Base-by-base conservation (phyloP, 805 yeast genomes). In the Yarrowia keelungensis region DNA sequence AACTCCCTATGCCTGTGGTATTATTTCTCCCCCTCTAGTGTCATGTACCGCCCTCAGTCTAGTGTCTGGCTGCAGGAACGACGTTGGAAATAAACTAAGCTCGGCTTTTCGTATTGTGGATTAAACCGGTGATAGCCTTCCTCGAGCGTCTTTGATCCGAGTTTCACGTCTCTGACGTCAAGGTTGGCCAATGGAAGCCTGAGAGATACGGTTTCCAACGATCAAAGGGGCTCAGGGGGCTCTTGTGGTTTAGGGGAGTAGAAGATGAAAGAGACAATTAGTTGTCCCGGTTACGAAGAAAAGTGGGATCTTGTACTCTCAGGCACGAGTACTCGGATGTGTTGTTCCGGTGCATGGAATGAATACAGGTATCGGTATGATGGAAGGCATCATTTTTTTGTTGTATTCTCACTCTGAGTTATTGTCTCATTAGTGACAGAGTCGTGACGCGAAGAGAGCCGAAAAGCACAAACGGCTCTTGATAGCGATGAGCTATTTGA, bases 71-170 rank as follows among this genome's bases (percentile, higher is more conserved):
- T 49, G 54, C 54, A 49, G 54, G 54, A 49, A 49, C 54, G 54
- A 49, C 54, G 54, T 35, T 49, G 54, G 14, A 49, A 32, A 49
- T 35, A 49, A 35, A 49, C 54, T 49, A 49, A 32, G 39, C 54
- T 49, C 54, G 54, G 54, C 39, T 49, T 49, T 51, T 51, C 58
- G 58, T 51, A 51, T 51, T 51, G 8, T 16, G 43, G 58, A 51
- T 16, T 51, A 5, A 51, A 51, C 58, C 58, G 58, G 58, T 51
- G 58, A 51, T 51, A 51, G 58, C 58, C 58, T 51, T 51, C 43
- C 42, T 10, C 1, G 4, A n/a, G 26, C 5, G 16, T 8, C 8
- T 10, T 35, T 16, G 43, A 15, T 36, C 58, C 58, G 41, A 51
- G 56, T 26, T 47, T 47, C 50, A 46, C 32, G 50, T 19, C 26